phyloP scores from a whole-genome alignment of 805 yeast species.

The Debaryomyces prosopidis region DNA sequence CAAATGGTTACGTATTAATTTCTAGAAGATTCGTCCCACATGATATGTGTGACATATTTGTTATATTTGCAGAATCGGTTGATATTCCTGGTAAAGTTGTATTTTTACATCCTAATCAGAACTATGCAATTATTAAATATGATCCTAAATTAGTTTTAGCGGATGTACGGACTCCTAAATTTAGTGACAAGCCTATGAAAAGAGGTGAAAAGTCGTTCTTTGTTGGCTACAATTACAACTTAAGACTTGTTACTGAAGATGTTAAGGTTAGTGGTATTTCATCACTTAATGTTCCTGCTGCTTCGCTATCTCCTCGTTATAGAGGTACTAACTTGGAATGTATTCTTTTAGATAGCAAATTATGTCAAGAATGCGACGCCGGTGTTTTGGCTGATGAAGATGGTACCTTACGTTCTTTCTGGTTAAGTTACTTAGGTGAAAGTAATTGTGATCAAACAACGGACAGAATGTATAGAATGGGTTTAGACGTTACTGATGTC shows the following conservation, averaged over 20 bases:
- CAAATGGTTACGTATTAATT: slow-evolving; percentile 74
- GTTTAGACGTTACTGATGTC: slow-evolving; percentile 72
- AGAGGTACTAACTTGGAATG: slow-evolving; percentile 84
- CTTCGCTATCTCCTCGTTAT: slow-evolving; percentile 71
- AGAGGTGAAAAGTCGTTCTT: slow-evolving; percentile 80
- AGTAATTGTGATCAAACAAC: slow-evolving; percentile 48
- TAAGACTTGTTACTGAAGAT: slow-evolving; percentile 69
- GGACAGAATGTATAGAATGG: slow-evolving; percentile 70
- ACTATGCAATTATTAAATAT: slow-evolving; percentile 80
- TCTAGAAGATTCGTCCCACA: slow-evolving; percentile 82
- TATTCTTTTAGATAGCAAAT: slow-evolving; percentile 68
- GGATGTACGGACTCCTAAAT: slow-evolving; percentile 66
- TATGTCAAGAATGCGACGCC: slow-evolving; percentile 71
- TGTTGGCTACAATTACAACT: slow-evolving; percentile 73
- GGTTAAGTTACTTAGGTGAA: slow-evolving; percentile 85
- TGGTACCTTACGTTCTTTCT: slow-evolving; percentile 80
- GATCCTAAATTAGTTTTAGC: slow-evolving; percentile 76
- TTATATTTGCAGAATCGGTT: slow-evolving; percentile 84
- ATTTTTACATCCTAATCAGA: slow-evolving; percentile 84
- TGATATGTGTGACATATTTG: slow-evolving; percentile 70
- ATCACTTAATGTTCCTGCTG: slow-evolving; percentile 70
- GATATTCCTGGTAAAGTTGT: slow-evolving; percentile 78
- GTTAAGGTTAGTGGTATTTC: slow-evolving; percentile 78
- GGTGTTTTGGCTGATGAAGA: slow-evolving; percentile 77
- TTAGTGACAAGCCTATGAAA: slow-evolving; percentile 54